Percentiles rank a stretch among this genome's conserved stretches.
These are phyloP conservation scores for Asterochloris sp. DNA, from an alignment of 139 green algal genomes.

Conservation along the genomic window DNA sequence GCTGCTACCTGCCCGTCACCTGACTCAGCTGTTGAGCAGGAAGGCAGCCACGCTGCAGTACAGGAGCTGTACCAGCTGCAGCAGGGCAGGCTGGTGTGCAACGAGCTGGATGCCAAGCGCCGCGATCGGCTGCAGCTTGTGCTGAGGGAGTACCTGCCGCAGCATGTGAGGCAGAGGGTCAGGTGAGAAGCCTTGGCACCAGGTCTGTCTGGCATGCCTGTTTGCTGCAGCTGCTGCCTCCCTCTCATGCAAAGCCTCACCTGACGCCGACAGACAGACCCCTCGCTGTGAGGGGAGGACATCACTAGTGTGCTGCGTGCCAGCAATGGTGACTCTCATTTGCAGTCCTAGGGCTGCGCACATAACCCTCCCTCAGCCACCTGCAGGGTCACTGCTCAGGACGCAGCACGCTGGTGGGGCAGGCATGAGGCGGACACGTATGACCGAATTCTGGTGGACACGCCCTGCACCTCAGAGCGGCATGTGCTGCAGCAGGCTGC, in stretches of 20 bases:
- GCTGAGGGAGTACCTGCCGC: slow-evolving; percentile 4
- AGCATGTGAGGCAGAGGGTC: neutral
- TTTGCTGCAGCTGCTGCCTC: too few relatives aligned
- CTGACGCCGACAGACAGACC: too few relatives aligned
- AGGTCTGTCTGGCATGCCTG: too few relatives aligned
- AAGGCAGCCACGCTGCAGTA: too few relatives aligned
- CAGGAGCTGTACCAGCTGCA: too few relatives aligned
- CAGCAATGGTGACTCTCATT: too few relatives aligned
- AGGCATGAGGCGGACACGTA: slow-evolving; percentile 37
- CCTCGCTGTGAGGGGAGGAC: too few relatives aligned
- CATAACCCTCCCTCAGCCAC: neutral
- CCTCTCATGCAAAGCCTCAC: too few relatives aligned
- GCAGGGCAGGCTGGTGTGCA: neutral
- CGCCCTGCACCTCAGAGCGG: slow-evolving; percentile 60
- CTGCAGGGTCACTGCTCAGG: slow-evolving; percentile 27
- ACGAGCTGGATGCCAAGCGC: neutral
- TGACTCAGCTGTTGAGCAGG: too few relatives aligned
- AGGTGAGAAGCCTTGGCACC: neutral
- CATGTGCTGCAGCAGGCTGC: slow-evolving; percentile 46
- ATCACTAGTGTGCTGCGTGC: too few relatives aligned
- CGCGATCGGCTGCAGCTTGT: neutral
- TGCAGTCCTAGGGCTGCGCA: neutral
- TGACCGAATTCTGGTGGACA: slow-evolving; percentile 64
- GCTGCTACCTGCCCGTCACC: too few relatives aligned
- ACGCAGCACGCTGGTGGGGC: slow-evolving; percentile 36